Evolutionary conservation across 257 asterid genomes (phyloP), one percentile per base, ranked within the genome.

Genomic region (Primulina huaijiensis): DNA sequence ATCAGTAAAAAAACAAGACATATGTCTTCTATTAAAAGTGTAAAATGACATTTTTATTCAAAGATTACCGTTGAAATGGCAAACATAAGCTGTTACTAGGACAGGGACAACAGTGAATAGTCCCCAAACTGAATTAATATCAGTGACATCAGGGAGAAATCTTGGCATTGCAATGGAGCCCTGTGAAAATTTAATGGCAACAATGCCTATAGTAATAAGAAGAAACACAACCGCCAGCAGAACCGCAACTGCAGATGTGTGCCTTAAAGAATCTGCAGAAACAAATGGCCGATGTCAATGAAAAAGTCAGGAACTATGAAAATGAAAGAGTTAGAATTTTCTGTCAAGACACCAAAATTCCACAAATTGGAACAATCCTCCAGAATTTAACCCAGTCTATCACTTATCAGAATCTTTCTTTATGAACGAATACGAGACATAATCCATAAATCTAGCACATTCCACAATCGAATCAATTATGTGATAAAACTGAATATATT

Each of bases 91-190:
- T 1, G 87, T 82, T 8, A 89, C 91, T 16, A 82, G 82, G 62
- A 83, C 88, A 27, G 90, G 96, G 58, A 88, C 89, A 21, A 79
- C 87, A 0, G 88, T 89, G 84, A 87, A 87, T 78, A 87, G 88
- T 14, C 77, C 50, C 84, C 90, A 80, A 40, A 86, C 38, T 16
- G 88, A 87, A 73, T 80, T 60, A 19, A 75, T 20, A 73, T 81
- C 90, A 16, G 70, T 46, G 33, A 78, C 56, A 60, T 72, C 68
- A 14, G 93, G 90, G 31, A 82, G 72, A 60, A 85, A 67, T 62
- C 84, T 78, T 0, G 84, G 89, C 74, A 70, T 72, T 21, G 55
- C 34, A 23, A 75, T 74, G 55, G 80, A 75, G 63, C 90, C 86
- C 8, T 64, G 38, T 6, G 75, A 29, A 72, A 80, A 75, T 79